Conservation (phyloP, 495 filamentous ascomycete genomes). For the Penicillium pulvis region DNA sequence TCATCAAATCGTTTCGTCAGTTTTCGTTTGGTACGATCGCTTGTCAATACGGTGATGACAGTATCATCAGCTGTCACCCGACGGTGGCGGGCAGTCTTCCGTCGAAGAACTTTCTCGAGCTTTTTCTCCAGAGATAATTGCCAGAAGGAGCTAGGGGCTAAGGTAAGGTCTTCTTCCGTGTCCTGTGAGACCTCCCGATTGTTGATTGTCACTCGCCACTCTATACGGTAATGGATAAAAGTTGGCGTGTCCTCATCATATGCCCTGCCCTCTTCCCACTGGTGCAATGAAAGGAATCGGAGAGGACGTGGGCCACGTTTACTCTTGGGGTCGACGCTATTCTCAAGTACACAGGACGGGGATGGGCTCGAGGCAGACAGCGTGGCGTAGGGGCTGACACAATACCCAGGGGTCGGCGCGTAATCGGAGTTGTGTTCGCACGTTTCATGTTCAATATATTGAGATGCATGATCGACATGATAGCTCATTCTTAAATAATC, state of each 20-base stretch:
- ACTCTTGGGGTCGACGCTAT: constrained; percentile 2
- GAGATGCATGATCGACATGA: constrained; percentile 10
- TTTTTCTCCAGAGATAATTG: too few relatives aligned
- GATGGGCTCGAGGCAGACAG: constrained; percentile 2
- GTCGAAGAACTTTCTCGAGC: too few relatives aligned
- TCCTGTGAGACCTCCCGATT: constrained; percentile 28
- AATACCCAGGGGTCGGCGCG: constrained; percentile 14
- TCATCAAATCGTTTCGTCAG: constrained; percentile 23
- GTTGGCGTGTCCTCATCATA: constrained; percentile 35
- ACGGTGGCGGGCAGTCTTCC: too few relatives aligned
- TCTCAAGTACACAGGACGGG: constrained; percentile 5
- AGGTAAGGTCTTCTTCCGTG: constrained; percentile 30
- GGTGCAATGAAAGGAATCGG: constrained; percentile 9
- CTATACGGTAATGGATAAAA: constrained; percentile 40
- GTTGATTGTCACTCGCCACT: constrained; percentile 36
- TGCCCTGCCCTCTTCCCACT: constrained; percentile 24
- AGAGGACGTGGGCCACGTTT: not conserved
- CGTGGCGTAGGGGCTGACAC: constrained; percentile 4
- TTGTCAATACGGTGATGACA: constrained; percentile 4
- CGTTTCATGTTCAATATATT: not conserved
- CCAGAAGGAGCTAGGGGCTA: constrained; percentile 14
- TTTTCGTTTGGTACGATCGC: constrained; percentile 16
- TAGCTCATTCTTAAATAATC: constrained; percentile 11
- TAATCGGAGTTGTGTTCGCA: constrained; percentile 18
- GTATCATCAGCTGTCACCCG: too few relatives aligned